phyloP scores from a whole-genome alignment of 441 rosid genomes.

The Populus tomentosa region DNA sequence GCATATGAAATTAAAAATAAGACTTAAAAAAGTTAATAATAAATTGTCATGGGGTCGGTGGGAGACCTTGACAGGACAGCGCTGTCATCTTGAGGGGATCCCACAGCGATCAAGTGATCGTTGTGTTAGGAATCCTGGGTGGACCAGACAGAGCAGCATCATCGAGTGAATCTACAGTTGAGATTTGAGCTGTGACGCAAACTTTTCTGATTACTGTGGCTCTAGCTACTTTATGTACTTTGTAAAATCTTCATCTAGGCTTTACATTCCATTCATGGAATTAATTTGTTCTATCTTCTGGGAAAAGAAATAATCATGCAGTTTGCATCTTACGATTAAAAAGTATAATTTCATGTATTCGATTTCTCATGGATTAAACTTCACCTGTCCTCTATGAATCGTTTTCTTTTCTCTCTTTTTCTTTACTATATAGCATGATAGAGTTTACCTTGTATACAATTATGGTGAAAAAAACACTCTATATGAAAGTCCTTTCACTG shows the following conservation, averaged over 20 bases:
- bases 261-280: background rate
- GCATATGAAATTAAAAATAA: background rate
- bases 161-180: background rate
- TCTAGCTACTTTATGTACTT: background rate
- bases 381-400: too few relatives aligned
- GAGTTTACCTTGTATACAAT: too few relatives aligned
- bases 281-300: too few relatives aligned
- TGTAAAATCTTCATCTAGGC: conserved; percentile 3
- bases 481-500: background rate
- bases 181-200: conserved; percentile 14
- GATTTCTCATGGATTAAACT: too few relatives aligned
- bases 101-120: background rate
- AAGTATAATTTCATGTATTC: too few relatives aligned
- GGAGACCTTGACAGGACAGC: background rate
- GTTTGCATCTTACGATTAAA: too few relatives aligned
- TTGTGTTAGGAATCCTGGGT: background rate
- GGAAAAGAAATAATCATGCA: too few relatives aligned
- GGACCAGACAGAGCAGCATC: background rate
- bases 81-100: background rate
- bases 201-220: background rate
- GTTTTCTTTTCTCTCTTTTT: too few relatives aligned
- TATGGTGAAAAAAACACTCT: too few relatives aligned
- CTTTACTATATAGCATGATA: too few relatives aligned
- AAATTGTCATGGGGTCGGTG: background rate
- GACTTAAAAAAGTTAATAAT: background rate